These are phyloP conservation scores for Marasmius tenuissimus DNA, from an alignment of 1,284 basidiomycete genomes.

Conservation along the genomic window DNA sequence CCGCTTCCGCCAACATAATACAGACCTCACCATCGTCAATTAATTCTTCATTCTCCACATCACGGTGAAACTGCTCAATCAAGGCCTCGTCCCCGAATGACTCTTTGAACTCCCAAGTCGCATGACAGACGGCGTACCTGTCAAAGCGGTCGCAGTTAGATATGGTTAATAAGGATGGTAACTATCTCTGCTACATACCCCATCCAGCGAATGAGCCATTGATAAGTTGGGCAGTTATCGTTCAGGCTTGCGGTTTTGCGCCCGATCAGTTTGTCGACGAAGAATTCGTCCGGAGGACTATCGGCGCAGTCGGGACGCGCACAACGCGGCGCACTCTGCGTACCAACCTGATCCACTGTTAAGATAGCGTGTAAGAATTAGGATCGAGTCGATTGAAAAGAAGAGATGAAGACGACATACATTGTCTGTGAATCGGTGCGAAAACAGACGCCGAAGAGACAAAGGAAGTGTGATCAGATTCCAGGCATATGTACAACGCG, in stretches of 20 bases:
- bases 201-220: neutral
- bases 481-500: neutral
- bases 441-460: too few relatives aligned
- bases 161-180: neutral
- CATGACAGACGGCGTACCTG: neutral
- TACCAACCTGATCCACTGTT: neutral
- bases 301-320: neutral
- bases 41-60: neutral
- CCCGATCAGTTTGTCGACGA: neutral
- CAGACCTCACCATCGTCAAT: neutral
- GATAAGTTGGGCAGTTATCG: neutral
- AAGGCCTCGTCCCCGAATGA: neutral
- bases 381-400: neutral
- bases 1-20: neutral
- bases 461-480: neutral
- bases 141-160: neutral
- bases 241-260: neutral
- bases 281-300: neutral
- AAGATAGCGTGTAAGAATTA: neutral
- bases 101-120: neutral
- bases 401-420: neutral
- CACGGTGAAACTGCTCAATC: neutral
- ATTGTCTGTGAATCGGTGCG: neutral
- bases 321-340: neutral
- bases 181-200: neutral